A percentile compares a stretch with the other conserved stretches of the same genome.
phyloP scores from a whole-genome alignment of 2,329 filamentous ascomycete genomes.

The Metarhizium brunneum region DNA sequence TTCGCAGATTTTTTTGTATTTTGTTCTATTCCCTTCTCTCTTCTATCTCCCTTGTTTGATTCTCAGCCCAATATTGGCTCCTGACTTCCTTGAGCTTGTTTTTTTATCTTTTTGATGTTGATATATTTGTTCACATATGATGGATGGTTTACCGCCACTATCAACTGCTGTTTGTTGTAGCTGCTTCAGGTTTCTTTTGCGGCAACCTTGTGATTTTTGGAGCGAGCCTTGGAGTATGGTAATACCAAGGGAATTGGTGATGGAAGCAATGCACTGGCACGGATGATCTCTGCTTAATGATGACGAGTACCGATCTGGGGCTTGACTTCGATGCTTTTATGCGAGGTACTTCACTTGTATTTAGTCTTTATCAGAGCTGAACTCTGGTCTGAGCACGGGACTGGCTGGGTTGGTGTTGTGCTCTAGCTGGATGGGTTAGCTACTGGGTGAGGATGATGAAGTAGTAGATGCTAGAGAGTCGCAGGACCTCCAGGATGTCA shows the following conservation, averaged over 20 bases:
- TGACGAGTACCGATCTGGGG: neutral
- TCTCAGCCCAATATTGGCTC: conserved; percentile 12
- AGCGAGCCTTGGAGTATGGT: neutral
- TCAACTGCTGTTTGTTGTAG: neutral
- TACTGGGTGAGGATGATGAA: neutral
- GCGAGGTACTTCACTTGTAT: neutral
- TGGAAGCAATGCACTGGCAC: neutral
- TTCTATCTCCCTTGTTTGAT: neutral
- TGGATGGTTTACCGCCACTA: neutral
- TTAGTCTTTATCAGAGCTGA: neutral
- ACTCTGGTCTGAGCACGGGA: neutral
- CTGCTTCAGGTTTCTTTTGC: neutral
- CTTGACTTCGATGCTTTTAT: neutral
- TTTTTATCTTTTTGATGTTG: conserved; percentile 3
- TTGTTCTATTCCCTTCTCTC: neutral
- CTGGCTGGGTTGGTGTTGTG: neutral
- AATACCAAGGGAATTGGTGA: neutral
- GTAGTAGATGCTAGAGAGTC: neutral
- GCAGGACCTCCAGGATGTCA: neutral
- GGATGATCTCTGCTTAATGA: neutral
- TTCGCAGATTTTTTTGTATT: neutral
- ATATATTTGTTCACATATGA: conserved; percentile 3
- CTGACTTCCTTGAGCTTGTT: conserved; percentile 18
- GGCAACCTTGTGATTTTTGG: neutral
- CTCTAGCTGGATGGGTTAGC: neutral